Evolutionary conservation across 108 stramenopile species (phyloP).

Genomic region (Nannochloropsis granulata): DNA sequence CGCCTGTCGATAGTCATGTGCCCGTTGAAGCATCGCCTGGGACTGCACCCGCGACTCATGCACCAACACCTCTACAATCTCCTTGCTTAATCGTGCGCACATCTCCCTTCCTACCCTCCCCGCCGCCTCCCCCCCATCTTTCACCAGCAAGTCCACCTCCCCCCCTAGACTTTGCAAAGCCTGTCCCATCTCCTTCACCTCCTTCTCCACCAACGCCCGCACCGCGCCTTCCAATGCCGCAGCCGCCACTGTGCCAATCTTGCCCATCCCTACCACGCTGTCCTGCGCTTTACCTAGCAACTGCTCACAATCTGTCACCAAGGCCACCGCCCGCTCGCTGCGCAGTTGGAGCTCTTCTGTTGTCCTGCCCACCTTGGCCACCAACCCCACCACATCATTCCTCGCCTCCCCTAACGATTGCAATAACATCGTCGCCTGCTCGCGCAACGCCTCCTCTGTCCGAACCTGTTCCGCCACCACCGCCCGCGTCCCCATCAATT

Average conservation of each 20-base stretch:
- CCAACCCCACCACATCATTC: constrained; percentile 2
- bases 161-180: neutral
- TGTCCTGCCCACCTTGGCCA: neutral
- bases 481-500: neutral
- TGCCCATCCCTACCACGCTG: neutral
- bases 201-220: neutral
- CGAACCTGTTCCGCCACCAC: constrained; percentile 11
- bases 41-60: neutral
- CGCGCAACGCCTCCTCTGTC: constrained; percentile 1
- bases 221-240: neutral
- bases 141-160: neutral
- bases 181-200: neutral
- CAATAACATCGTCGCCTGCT: neutral
- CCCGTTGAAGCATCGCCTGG: neutral
- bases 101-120: neutral
- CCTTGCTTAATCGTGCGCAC: neutral
- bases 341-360: neutral
- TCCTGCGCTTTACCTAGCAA: neutral
- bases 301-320: neutral
- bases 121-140: neutral
- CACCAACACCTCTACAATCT: neutral
- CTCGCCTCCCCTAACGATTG: neutral
- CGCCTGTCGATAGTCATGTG: neutral
- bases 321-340: neutral
- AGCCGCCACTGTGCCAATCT: neutral